These are phyloP conservation scores for Colletotrichum costaricense DNA, from an alignment of 2,329 filamentous ascomycete genomes.

Conservation along the genomic window DNA sequence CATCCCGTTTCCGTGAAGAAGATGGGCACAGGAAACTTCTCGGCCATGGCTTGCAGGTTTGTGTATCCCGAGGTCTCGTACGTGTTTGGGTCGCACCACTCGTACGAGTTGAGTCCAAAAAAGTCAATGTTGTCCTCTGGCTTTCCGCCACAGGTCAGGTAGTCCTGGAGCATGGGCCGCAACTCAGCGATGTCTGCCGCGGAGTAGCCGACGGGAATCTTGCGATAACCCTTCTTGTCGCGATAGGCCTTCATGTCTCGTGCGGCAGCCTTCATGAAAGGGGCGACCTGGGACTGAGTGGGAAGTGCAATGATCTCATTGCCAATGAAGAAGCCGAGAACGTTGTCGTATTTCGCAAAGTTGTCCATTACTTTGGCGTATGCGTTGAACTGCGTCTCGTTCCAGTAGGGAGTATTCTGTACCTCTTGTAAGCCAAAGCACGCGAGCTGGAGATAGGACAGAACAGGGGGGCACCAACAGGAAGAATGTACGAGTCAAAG, in stretches of 20 bases:
- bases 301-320: conserved; percentile 83
- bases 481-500: conserved; percentile 75
- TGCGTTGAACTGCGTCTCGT: conserved; percentile 73
- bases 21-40: conserved; percentile 82
- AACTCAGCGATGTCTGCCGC: conserved; percentile 83
- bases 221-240: conserved; percentile 78
- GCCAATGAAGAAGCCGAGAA: conserved; percentile 86
- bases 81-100: conserved; percentile 74
- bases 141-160: conserved; percentile 82
- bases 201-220: conserved; percentile 88
- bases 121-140: conserved; percentile 80
- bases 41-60: conserved; percentile 73
- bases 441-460: neutral
- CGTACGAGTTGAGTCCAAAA: conserved; percentile 87
- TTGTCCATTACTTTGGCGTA: conserved; percentile 81
- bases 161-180: conserved; percentile 72
- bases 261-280: conserved; percentile 84
- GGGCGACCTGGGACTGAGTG: conserved; percentile 73
- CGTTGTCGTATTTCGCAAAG: conserved; percentile 82
- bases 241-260: conserved; percentile 88
- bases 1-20: conserved; percentile 93
- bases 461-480: conserved; percentile 53
- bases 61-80: conserved; percentile 77
- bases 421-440: neutral
- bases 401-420: conserved; percentile 76